Evolutionary conservation across 805 yeast species (phyloP), one percentile per base, ranked within the genome.

Genomic region (Saccharomycodes ludwigii): DNA sequence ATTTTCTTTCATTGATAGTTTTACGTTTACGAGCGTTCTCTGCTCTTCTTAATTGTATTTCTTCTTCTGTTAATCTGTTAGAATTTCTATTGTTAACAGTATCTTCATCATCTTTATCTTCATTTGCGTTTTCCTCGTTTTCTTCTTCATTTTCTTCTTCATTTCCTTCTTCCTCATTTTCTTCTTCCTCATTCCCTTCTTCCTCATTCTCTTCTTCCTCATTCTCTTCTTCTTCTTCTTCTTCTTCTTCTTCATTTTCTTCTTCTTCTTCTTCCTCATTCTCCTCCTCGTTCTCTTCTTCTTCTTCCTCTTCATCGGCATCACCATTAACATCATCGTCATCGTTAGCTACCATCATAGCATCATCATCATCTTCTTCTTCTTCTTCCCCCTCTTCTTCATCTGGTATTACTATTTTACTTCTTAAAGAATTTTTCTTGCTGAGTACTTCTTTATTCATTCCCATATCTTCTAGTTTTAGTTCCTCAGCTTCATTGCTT

Each of bases 21-120:
- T 80, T 81, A 41, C 98, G 66, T 53, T 85, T 73, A 45, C 97
- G 68, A 0, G 95, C 88, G 45, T 73, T 76, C 51, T 88, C 98
- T 1, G 93, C 82, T 40, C 85, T 74, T 27, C 85, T 68, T 36
- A 83, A 54, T 29, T 80, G 82, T 24, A 75, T 67, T 56, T 86
- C 94, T 52, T 88, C 95, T 36, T 77, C 95, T 0, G 93, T 76
- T 33, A 81, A 66, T 21, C 66, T 65, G 38, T 68, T 69, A 49
- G 72, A 73, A 38, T 66, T 63, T 24, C 52, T 49, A n/a, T n/a
- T n/a, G n/a, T n/a, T n/a, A n/a, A n/a, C 36, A 6, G 18, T 40
- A 4, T 38, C 47, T 5, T 37, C 42, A 6, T 48, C 41, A 21
- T 48, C 41, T 20, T 45, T 38, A 24, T 40, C 25, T 40, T 44